Evolutionary conservation across 768 basidiomycete species (phyloP), one percentile per base, ranked within the genome.

Genomic region (Mycena alexandri): DNA sequence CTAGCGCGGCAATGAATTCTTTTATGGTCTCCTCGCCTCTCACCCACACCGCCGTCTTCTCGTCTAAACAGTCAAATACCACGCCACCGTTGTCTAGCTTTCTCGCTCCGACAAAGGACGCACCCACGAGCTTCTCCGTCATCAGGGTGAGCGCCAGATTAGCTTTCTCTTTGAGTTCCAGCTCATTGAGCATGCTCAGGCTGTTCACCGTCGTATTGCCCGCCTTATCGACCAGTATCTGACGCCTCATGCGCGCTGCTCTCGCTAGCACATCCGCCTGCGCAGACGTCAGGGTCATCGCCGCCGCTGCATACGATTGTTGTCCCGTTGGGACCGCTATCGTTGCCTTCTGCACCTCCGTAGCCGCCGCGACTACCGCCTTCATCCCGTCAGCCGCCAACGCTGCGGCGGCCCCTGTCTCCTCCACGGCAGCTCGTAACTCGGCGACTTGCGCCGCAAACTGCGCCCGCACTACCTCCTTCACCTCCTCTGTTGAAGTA

Each of bases 101-200:
- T n/a, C 34, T 34, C 11, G 53, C 54, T 2, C 62, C 62, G 0
- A 63, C 62, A 14, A 63, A 55, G 2, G 53, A 14, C 13, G 62
- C 62, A 2, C 62, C 53, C 33, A 55, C 62, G 29, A 6, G 10
- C 44, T 56, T 55, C 21, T 12, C 34, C 8, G 3, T 4, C 62
- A 63, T 63, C 29, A 55, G n/a, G 1, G 43, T 21, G 3, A 63
- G 42, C 5, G 61, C 46, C 16, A 63, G n/a, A 11, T 63, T 63
- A 0, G 53, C 62, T 44, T 63, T 63, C 34, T 47, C 62, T 7
- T 50, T 55, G 8, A 62, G 38, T 50, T 53, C 41, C 21, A 62
- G 19, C 19, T 42, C 51, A 3, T 6, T 52, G 7, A 62, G 29
- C 5, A 4, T 12, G 11, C 17, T 10, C 17, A 62, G 21, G 16